Evolutionary conservation across 306 rosid genomes (phyloP).

Genomic region (Quillaja saponaria): DNA sequence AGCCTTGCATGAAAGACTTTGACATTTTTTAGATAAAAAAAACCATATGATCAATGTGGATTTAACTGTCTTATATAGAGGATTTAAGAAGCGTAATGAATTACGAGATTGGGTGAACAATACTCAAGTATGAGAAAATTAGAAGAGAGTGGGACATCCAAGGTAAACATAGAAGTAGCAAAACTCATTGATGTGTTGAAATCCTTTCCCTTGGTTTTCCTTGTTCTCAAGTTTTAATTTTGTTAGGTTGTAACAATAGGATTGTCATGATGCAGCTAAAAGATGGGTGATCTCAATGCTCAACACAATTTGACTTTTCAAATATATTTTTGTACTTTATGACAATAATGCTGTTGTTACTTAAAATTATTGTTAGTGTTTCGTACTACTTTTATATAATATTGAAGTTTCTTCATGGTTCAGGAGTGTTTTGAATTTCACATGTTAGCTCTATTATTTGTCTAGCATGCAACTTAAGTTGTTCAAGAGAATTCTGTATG

Average conservation of each 20-base stretch:
- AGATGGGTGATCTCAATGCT: not conserved
- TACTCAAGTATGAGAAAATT: not conserved
- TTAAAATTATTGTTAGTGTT: not conserved
- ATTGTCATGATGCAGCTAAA: not conserved
- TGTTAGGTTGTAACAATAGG: not conserved
- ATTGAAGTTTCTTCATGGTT: not conserved
- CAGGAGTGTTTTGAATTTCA: not conserved
- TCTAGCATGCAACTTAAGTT: slow-evolving; percentile 13
- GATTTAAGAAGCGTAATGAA: not conserved
- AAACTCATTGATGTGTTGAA: not conserved
- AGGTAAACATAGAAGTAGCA: not conserved
- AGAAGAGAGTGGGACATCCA: not conserved
- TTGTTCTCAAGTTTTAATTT: not conserved
- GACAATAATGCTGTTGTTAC: not conserved
- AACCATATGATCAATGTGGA: not conserved
- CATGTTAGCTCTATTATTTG: slow-evolving; percentile 17
- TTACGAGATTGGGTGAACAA: slow-evolving; percentile 1
- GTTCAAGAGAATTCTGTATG: not conserved
- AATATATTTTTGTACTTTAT: not conserved
- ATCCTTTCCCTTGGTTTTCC: not conserved
- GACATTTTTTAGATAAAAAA: not conserved
- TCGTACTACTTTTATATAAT: not conserved
- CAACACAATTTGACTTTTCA: not conserved
- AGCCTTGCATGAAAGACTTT: not conserved
- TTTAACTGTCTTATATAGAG: not conserved